phyloP scores from a whole-genome alignment of 2,329 filamentous ascomycete genomes.

The Aspergillus quadricinctus region DNA sequence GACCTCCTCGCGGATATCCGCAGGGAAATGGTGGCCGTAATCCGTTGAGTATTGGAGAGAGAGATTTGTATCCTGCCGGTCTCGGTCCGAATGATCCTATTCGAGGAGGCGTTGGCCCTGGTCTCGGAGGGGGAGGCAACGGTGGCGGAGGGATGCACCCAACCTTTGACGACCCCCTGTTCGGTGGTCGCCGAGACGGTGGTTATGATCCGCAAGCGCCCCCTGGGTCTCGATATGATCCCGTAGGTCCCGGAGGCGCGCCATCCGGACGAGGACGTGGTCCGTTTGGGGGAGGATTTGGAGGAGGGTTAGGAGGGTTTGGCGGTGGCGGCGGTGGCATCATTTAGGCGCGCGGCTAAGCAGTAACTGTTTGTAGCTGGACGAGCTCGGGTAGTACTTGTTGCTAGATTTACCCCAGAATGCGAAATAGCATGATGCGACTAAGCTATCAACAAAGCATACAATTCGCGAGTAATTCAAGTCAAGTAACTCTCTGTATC shows the following conservation, averaged over 20 bases:
- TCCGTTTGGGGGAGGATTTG: conserved; percentile 31
- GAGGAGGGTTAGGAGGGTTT: conserved; percentile 42
- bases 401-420: not conserved
- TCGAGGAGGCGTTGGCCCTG: conserved; percentile 60
- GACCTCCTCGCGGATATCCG: conserved; percentile 54
- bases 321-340: conserved; percentile 42
- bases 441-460: not conserved
- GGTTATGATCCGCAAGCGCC: conserved; percentile 69
- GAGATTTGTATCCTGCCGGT: conserved; percentile 83
- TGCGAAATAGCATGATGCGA: not conserved
- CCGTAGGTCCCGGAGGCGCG: conserved; percentile 66
- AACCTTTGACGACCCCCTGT: conserved; percentile 87
- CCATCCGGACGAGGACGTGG: conserved; percentile 43
- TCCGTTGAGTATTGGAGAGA: conserved; percentile 70
- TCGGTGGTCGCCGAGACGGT: conserved; percentile 54
- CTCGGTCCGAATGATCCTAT: conserved; percentile 83
- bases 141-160: conserved; percentile 94
- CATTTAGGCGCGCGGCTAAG: conserved; percentile 27
- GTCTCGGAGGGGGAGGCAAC: conserved; percentile 57
- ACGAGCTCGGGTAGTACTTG: not conserved
- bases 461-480: not conserved
- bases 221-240: conserved; percentile 88
- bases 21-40: conserved; percentile 46
- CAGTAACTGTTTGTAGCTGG: not conserved
- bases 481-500: not conserved